These are phyloP conservation scores for Exophiala oligosperma DNA, from an alignment of 2,329 filamentous ascomycete species.

Conservation along the genomic window DNA sequence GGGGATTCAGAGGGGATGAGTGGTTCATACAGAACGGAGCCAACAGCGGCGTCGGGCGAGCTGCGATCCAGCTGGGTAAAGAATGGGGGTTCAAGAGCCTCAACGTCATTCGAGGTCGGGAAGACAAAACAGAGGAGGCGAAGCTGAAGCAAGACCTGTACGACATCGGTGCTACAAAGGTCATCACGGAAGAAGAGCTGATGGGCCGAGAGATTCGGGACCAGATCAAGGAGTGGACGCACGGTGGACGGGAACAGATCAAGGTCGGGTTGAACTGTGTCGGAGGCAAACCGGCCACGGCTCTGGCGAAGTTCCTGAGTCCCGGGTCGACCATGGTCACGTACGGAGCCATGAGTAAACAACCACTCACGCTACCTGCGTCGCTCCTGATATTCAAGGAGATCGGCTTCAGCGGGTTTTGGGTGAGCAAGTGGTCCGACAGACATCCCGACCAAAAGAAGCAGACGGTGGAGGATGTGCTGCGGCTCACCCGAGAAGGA, in stretches of 20 bases:
- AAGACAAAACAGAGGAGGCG: constrained; percentile 59
- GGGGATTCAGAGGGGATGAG: constrained; percentile 66
- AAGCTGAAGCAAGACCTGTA: constrained; percentile 60
- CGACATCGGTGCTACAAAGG: constrained; percentile 62
- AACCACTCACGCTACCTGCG: constrained; percentile 78
- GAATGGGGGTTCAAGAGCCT: constrained; percentile 89
- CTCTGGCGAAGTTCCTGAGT: constrained; percentile 72
- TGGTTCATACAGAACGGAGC: constrained; percentile 98
- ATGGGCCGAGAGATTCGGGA: constrained; percentile 44
- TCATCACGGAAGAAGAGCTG: constrained; percentile 63
- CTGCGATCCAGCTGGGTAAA: constrained; percentile 82
- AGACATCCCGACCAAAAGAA: constrained; percentile 70
- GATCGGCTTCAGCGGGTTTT: constrained; percentile 86
- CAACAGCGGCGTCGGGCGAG: constrained; percentile 87
- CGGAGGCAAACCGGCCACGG: constrained; percentile 78
- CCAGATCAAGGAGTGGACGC: constrained; percentile 66
- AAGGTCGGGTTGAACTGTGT: constrained; percentile 89
- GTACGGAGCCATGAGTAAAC: constrained; percentile 92
- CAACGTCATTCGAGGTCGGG: constrained; percentile 79
- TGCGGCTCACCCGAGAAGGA: constrained; percentile 71
- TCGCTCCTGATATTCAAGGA: constrained; percentile 92
- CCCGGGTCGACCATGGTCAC: constrained; percentile 77
- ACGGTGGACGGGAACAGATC: constrained; percentile 69
- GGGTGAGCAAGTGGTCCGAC: constrained; percentile 89
- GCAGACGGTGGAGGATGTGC: constrained; percentile 79